Evolutionary conservation across 2,329 filamentous ascomycete species (phyloP), one percentile per base, ranked within the genome.

Genomic region (Colletotrichum navitas): DNA sequence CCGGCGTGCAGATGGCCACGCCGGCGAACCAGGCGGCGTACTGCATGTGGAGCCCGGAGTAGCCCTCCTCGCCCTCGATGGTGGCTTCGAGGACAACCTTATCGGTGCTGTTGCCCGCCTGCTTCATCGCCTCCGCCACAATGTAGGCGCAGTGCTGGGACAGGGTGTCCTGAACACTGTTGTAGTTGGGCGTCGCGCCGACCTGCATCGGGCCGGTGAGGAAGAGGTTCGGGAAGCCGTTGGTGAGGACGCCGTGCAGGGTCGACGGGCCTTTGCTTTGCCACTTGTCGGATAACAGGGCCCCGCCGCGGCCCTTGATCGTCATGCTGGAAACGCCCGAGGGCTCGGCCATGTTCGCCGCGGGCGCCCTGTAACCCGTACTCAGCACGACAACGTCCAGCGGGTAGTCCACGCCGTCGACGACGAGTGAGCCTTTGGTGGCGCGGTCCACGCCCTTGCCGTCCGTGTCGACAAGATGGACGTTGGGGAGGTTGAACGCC

Each of bases 391-490:
- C 77, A 74, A 76, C 76, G 70, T 91, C 81, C 12, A 86, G 73
- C 1, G 83, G 79, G 74, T 88, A 87, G 56, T 87, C 84, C 32
- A 81, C 77, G 14, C 81, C 85, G 54, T 81, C 82, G 5, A 83
- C 84, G 0, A 88, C 79, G 3, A 91, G 76, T 0, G 86, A 86
- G 6, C 70, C 76, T n/a, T 77, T 66, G 0, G 85, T 89, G 8
- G 86, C 78, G 3, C 78, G 72, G 4, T 85, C 81, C 3, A 89
- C 78, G 8, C 89, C 88, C 72, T 84, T 82, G 5, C 86, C 88
- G 39, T 87, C 79, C 0, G 89, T 91, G 76, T 92, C 88, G 21
- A 92, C 81, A 0, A 92, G 85, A 7, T 83, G 82, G 4, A 92
- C 90, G 74, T 90, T 86, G 0, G 83, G 78, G 39, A 76, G 77